A percentile compares a stretch with the other conserved stretches of the same genome.
Evolutionary conservation across 805 yeast species (phyloP).

Genomic region (Ogataea polymorpha): DNA sequence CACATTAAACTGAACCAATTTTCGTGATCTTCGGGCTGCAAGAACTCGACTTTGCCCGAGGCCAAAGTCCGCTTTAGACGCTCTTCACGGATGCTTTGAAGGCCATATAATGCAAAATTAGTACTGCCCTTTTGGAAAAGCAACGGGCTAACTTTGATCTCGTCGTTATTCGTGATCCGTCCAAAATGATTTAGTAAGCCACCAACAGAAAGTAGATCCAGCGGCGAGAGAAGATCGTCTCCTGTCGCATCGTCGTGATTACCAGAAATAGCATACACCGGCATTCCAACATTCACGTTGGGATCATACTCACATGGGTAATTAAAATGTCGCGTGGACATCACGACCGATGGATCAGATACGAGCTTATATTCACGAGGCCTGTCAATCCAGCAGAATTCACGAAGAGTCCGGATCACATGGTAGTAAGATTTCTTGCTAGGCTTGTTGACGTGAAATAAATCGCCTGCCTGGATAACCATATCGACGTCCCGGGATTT

Average conservation of each 20-base stretch:
- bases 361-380: constrained; percentile 84
- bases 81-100: constrained; percentile 88
- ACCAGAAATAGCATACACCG: constrained; percentile 90
- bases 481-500: constrained; percentile 72
- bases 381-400: constrained; percentile 75
- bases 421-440: constrained; percentile 81
- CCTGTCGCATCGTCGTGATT: constrained; percentile 98
- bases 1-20: constrained; percentile 84
- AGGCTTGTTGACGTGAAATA: constrained; percentile 89
- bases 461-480: constrained; percentile 89
- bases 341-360: constrained; percentile 68
- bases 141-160: constrained; percentile 70
- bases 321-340: constrained; percentile 58
- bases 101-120: constrained; percentile 80
- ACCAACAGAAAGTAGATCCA: constrained; percentile 76
- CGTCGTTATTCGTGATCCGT: constrained; percentile 69
- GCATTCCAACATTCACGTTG: constrained; percentile 82
- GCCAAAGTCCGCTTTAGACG: constrained; percentile 77
- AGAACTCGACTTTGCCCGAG: constrained; percentile 75
- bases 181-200: constrained; percentile 93
- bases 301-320: constrained; percentile 88
- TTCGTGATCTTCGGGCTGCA: constrained; percentile 53
- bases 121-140: constrained; percentile 81
- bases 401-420: constrained; percentile 68
- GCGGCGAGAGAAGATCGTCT: constrained; percentile 72